Percentiles rank a stretch among this genome's conserved stretches.
Conservation (phyloP, 371 early-diverging fungal genomes). For the Mucor saturninus region DNA sequence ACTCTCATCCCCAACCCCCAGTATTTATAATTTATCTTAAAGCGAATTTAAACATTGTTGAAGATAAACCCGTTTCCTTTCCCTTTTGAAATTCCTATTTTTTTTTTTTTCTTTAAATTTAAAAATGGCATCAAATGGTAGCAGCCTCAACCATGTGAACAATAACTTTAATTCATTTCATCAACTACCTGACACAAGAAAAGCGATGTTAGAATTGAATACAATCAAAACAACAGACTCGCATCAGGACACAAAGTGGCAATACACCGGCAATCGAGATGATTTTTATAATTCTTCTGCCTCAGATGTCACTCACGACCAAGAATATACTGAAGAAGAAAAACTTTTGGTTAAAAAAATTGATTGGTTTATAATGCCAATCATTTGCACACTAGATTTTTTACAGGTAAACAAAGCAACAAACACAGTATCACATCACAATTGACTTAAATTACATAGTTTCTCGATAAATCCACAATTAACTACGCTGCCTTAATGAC, state of each 20-base stretch:
- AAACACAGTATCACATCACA: neutral
- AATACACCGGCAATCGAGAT: conserved; percentile 27
- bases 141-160: conserved; percentile 2
- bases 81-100: too few species aligned
- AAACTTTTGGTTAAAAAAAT: conserved; percentile 43
- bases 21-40: too few species aligned
- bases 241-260: conserved; percentile 20
- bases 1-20: too few species aligned
- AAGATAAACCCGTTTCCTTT: too few species aligned
- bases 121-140: neutral
- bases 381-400: conserved; percentile 43
- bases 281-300: conserved; percentile 20
- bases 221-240: neutral
- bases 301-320: conserved; percentile 8
- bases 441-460: conserved; percentile 5
- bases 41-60: too few species aligned
- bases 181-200: conserved; percentile 8
- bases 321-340: conserved; percentile 39
- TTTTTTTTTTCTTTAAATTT: too few species aligned
- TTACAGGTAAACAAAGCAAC: conserved; percentile 35
- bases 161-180: conserved; percentile 17
- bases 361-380: conserved; percentile 38
- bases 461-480: conserved; percentile 30
- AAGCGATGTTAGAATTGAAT: conserved; percentile 3
- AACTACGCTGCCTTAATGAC: conserved; percentile 26